These are phyloP conservation scores for Byssochlamys sp. DNA, from an alignment of 2,329 filamentous ascomycete species.

Conservation along the genomic window DNA sequence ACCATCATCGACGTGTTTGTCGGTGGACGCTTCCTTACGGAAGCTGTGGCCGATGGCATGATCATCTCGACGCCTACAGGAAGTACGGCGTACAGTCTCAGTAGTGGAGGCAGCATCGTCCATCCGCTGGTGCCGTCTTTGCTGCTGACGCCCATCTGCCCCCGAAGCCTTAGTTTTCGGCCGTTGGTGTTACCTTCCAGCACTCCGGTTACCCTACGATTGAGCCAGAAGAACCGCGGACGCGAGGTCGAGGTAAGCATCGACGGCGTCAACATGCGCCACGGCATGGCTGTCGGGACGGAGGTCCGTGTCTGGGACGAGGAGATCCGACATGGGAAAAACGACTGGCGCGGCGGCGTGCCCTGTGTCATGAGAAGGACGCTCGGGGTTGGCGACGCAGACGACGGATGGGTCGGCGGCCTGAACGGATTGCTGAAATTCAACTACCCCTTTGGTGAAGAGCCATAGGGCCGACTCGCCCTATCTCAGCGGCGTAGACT, in stretches of 20 bases:
- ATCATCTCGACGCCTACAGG: conserved; percentile 89
- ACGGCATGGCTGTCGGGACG: conserved; percentile 61
- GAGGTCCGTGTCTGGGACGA: conserved; percentile 86
- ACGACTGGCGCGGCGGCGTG: conserved; percentile 65
- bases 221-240: conserved; percentile 71
- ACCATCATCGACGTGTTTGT: conserved; percentile 87
- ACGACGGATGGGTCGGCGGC: conserved; percentile 94
- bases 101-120: conserved; percentile 82
- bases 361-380: conserved; percentile 73
- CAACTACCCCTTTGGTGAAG: conserved; percentile 87
- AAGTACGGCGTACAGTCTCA: conserved; percentile 91
- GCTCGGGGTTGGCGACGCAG: conserved; percentile 43
- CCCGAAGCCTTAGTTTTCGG: conserved; percentile 81
- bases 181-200: conserved; percentile 81
- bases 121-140: conserved; percentile 84
- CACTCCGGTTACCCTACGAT: conserved; percentile 68
- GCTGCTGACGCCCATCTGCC: conserved; percentile 86
- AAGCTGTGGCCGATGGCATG: conserved; percentile 90
- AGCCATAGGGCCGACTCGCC: conserved; percentile 15
- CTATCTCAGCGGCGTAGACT: not conserved
- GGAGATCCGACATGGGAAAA: conserved; percentile 49
- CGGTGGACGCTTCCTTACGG: conserved; percentile 79
- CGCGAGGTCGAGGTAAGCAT: conserved; percentile 70
- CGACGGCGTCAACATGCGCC: conserved; percentile 59
- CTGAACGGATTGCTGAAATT: conserved; percentile 91